Conservation (phyloP, 768 basidiomycete species). For the Amanita phalloides region DNA sequence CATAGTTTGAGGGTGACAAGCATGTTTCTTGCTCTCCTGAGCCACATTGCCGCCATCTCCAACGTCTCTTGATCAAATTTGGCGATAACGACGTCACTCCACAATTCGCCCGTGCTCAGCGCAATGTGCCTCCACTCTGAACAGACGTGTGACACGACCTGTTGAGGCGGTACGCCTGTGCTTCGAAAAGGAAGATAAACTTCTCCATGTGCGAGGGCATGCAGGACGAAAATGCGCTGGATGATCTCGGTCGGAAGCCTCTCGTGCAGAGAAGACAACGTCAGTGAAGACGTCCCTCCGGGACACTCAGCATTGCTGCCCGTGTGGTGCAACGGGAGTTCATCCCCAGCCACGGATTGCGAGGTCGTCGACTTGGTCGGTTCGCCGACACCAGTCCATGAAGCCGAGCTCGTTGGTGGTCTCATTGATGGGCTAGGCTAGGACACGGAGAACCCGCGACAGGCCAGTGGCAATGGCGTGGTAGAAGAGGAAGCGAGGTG, state of each 20-base stretch:
- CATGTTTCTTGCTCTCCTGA: background rate
- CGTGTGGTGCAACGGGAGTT: background rate
- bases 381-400: background rate
- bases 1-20: background rate
- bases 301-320: background rate
- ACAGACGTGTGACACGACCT: slow-evolving; percentile 3
- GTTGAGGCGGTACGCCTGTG: background rate
- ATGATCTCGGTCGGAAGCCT: slow-evolving; percentile 1
- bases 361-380: background rate
- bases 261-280: background rate
- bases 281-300: background rate
- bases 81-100: background rate
- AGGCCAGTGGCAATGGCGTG: too few species aligned
- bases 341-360: background rate
- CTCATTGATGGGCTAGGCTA: background rate
- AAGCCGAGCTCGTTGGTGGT: background rate
- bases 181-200: background rate
- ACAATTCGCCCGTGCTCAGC: background rate
- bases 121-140: slow-evolving; percentile 3
- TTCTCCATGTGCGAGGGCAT: background rate
- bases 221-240: slow-evolving; percentile 1
- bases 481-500: too few species aligned
- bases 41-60: background rate
- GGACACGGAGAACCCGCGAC: too few species aligned
- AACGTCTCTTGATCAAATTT: background rate